Percentiles rank a stretch among this genome's conserved stretches.
Evolutionary conservation across 495 filamentous ascomycete genomes (phyloP).

Genomic region (Penicillium lagena): DNA sequence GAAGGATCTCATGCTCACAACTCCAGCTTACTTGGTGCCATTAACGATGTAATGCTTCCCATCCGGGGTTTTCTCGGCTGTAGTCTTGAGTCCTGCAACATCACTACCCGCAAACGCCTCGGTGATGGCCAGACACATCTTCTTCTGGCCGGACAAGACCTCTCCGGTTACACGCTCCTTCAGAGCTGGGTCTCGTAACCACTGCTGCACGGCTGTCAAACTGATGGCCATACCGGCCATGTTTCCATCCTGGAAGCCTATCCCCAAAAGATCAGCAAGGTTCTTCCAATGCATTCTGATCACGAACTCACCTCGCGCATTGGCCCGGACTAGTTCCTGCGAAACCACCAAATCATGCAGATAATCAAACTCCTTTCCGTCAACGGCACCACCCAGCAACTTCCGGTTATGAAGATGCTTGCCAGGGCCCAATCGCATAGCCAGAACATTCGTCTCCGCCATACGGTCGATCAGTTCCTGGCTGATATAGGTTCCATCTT

Average conservation of each 20-base stretch:
- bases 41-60: conserved; percentile 82
- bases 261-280: conserved; percentile 1
- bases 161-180: conserved; percentile 63
- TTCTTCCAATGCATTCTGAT: conserved; percentile 38
- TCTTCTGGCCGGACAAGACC: conserved; percentile 74
- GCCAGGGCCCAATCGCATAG: conserved; percentile 79
- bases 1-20: neutral
- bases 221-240: conserved; percentile 80
- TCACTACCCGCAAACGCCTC: conserved; percentile 88
- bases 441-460: conserved; percentile 65
- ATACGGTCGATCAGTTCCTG: conserved; percentile 74
- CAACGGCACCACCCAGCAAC: conserved; percentile 62
- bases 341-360: conserved; percentile 74
- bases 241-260: conserved; percentile 50
- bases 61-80: conserved; percentile 73
- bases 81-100: conserved; percentile 76
- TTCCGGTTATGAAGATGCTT: conserved; percentile 69
- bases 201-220: conserved; percentile 76
- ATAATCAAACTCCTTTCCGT: conserved; percentile 80
- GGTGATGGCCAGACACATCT: conserved; percentile 81
- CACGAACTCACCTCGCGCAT: conserved; percentile 50
- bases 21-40: conserved; percentile 59
- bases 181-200: conserved; percentile 59
- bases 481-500: conserved; percentile 64
- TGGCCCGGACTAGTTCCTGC: conserved; percentile 67